These are phyloP conservation scores for Sungouiella blattae DNA, from an alignment of 805 yeast species.

Conservation along the genomic window DNA sequence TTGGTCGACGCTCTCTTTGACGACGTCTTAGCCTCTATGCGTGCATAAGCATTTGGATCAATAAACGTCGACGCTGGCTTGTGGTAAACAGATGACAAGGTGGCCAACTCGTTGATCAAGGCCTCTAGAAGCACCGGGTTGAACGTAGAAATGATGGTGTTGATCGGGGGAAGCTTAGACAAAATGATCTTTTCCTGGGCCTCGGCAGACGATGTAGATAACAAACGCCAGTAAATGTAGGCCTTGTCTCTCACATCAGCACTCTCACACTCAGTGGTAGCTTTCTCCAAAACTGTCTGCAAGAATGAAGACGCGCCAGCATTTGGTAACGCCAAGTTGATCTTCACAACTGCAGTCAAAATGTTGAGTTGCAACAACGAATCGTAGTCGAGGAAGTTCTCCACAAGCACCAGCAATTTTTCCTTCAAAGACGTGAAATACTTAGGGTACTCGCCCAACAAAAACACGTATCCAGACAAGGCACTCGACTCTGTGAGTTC, in stretches of 20 bases:
- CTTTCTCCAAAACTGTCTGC: conserved; percentile 57
- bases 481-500: conserved; percentile 49
- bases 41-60: conserved; percentile 29
- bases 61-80: conserved; percentile 71
- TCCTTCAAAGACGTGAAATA: conserved; percentile 52
- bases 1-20: conserved; percentile 11
- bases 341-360: conserved; percentile 60
- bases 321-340: conserved; percentile 27
- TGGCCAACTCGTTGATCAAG: conserved; percentile 71
- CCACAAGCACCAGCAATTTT: conserved; percentile 45
- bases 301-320: conserved; percentile 38
- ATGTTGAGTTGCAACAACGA: conserved; percentile 57
- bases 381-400: conserved; percentile 56
- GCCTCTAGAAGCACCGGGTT: conserved; percentile 66
- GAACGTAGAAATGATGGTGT: conserved; percentile 67
- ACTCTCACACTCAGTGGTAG: conserved; percentile 64
- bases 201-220: conserved; percentile 45
- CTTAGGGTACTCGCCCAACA: conserved; percentile 66
- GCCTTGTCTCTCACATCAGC: conserved; percentile 81
- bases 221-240: conserved; percentile 73
- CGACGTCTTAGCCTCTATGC: conserved; percentile 14
- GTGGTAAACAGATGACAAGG: conserved; percentile 85
- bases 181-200: conserved; percentile 53
- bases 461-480: conserved; percentile 61
- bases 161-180: conserved; percentile 65